These are phyloP conservation scores for Curvularia sp. DNA, from an alignment of 2,329 filamentous ascomycete species.

Conservation along the genomic window DNA sequence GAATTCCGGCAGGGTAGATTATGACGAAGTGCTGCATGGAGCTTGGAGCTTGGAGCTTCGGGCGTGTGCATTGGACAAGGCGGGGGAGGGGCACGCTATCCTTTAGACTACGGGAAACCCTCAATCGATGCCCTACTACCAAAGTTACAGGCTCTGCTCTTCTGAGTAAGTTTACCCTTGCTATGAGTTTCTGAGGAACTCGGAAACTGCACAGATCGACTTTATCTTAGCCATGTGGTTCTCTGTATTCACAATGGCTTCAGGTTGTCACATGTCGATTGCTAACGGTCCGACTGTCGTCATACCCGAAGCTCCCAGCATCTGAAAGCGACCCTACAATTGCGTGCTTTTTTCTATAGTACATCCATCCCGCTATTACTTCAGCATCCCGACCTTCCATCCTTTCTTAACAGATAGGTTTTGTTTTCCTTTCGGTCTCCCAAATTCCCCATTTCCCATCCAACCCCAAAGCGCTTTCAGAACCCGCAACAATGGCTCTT, in stretches of 20 bases:
- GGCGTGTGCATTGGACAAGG: constrained; percentile 26
- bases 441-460: not conserved
- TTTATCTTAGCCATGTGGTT: not conserved
- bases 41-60: constrained; percentile 16
- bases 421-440: not conserved
- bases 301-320: constrained; percentile 25
- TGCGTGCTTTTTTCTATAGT: constrained; percentile 25
- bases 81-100: constrained; percentile 21
- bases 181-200: not conserved
- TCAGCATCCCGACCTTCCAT: not conserved
- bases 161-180: not conserved
- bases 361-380: not conserved
- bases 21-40: constrained; percentile 15
- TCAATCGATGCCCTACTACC: not conserved
- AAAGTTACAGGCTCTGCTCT: not conserved
- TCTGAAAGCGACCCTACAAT: constrained; percentile 30
- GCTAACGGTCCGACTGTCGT: constrained; percentile 29
- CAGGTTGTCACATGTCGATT: constrained; percentile 2
- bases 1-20: not conserved
- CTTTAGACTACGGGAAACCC: not conserved
- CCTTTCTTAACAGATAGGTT: not conserved
- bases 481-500: constrained; percentile 67
- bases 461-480: not conserved
- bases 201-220: too few relatives aligned
- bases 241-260: not conserved